Evolutionary conservation across 78 protist genomes (phyloP).

Genomic region (Pelomyxa schiedti): DNA sequence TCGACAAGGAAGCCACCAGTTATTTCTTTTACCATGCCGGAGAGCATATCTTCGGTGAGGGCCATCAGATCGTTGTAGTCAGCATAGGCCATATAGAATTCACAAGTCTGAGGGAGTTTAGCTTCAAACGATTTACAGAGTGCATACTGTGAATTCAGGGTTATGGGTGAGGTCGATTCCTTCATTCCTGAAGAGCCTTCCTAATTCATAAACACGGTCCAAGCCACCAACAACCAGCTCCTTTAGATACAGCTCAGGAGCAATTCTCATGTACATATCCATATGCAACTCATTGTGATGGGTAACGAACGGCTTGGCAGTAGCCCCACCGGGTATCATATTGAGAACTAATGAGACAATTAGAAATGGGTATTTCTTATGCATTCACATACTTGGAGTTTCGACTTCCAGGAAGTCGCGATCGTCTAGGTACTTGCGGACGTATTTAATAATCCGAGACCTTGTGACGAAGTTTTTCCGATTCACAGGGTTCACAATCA

Average conservation of each 20-base stretch:
- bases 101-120: no score
- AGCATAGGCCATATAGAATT: constrained; percentile 98
- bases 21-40: constrained; percentile 49
- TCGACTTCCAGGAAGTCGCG: constrained; percentile 90
- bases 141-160: constrained; percentile 99
- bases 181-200: constrained; percentile 99
- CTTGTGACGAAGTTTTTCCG: constrained; percentile 62
- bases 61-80: constrained; percentile 98
- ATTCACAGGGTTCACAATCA: constrained; percentile 76
- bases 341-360: no score
- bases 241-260: constrained; percentile 99
- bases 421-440: constrained; percentile 72
- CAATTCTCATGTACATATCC: constrained; percentile 94
- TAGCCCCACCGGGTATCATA: constrained; percentile 95
- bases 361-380: no score
- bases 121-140: no score
- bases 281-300: constrained; percentile 93
- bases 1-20: constrained; percentile 43
- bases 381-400: no score
- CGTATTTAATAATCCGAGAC: constrained; percentile 66
- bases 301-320: constrained; percentile 98
- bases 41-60: constrained; percentile 85
- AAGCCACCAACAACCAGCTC: constrained; percentile 96
- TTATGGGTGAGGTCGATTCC: constrained; percentile 97
- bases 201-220: constrained; percentile 99